phyloP scores from a whole-genome alignment of 192 early-diverging fungal genomes.

The Phycomyces nitens region DNA sequence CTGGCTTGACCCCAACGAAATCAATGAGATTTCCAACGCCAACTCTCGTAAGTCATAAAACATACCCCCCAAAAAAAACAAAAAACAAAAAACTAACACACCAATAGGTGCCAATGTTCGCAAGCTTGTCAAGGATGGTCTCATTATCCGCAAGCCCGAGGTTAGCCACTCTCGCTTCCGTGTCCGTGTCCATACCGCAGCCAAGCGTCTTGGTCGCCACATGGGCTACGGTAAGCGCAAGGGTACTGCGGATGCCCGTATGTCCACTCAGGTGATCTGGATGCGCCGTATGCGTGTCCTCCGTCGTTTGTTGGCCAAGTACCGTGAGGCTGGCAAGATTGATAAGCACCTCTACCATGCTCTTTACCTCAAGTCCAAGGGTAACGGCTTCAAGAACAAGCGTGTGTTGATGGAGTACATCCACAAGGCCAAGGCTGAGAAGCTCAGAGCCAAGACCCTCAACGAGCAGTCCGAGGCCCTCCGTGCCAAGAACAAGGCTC shows the following conservation, averaged over 20 bases:
- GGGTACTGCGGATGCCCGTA: slow-evolving; percentile 97
- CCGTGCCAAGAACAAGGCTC: slow-evolving; percentile 92
- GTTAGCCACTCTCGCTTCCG: slow-evolving; percentile 89
- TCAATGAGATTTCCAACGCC: slow-evolving; percentile 90
- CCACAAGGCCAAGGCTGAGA: slow-evolving; percentile 99
- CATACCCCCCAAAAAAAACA: neutral
- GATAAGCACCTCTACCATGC: slow-evolving; percentile 94
- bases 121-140: slow-evolving; percentile 95
- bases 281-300: slow-evolving; percentile 98
- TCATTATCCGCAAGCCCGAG: slow-evolving; percentile 93
- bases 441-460: slow-evolving; percentile 86
- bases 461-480: slow-evolving; percentile 98
- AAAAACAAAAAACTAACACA: neutral
- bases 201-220: slow-evolving; percentile 98
- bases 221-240: slow-evolving; percentile 88
- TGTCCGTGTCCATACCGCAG: slow-evolving; percentile 82
- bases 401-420: slow-evolving; percentile 99
- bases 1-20: slow-evolving; percentile 98
- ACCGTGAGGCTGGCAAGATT: slow-evolving; percentile 97
- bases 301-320: slow-evolving; percentile 92
- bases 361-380: slow-evolving; percentile 98
- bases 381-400: slow-evolving; percentile 99
- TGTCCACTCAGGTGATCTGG: slow-evolving; percentile 94
- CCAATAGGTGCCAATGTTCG: slow-evolving; percentile 85
- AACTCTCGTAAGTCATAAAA: slow-evolving; percentile 94